Base-by-base conservation (phyloP, 2,329 filamentous ascomycete species). In the Cercospora sp. region DNA sequence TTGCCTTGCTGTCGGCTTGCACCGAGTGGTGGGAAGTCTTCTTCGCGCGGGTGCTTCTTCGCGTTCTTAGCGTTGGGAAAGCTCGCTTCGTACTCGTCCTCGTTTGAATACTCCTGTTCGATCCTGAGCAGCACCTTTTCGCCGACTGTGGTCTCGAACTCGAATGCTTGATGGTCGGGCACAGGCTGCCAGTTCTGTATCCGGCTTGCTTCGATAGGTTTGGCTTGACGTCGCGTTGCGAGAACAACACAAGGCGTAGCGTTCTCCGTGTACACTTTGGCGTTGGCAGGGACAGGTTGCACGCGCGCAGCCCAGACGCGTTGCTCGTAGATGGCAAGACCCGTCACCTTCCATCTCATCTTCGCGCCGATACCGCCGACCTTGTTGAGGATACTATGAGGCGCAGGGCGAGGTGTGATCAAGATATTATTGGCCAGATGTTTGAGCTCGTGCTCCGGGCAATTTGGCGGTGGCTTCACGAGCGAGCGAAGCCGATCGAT, bases 391-490 rank as follows among this genome's bases (percentile, higher is more conserved):
- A 96, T 90, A 71, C 85, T 87, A 61, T 86, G 84, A 2, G 91
- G 88, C 61, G 91, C 92, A 0, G 91, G 89, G 10, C 91, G 89
- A 1, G 93, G 90, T 43, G 90, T 91, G 77, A 99, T 98, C 75
- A 97, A 86, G 74, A 99, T 94, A 79, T 90, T 94, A 80, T 96
- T 97, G 57, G 90, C 94, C 74, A 97, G 89, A 70, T 89, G 88
- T 71, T 92, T 93, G 71, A 97, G 82, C 62, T 96, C 92, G 63
- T 87, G 85, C 61, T 91, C 88, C 30, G 88, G 84, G 64, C 89
- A 82, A 67, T 86, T 85, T 3, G 83, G 76, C 3, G 90, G 90
- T 21, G 92, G 82, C 62, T 88, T 80, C 32, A 89, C 88, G n/a
- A 97, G 85, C 5, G 86, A 85, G 66, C 91, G 86, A 43, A 98